phyloP scores from a whole-genome alignment of 306 rosid genomes.

The Corylus avellana region DNA sequence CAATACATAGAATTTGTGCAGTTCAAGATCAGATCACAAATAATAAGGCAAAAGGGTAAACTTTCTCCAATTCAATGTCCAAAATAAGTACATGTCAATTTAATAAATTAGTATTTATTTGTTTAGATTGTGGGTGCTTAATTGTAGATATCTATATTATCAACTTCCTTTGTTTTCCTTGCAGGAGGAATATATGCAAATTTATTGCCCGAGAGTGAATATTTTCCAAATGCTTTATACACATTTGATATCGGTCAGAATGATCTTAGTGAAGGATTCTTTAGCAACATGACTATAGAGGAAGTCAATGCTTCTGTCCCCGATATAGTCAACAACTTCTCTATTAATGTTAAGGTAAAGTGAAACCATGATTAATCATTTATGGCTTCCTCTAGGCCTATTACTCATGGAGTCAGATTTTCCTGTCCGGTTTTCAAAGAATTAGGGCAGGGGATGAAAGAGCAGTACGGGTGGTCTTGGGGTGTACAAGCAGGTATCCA shows the following conservation, averaged over 20 bases:
- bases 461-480: too few relatives aligned
- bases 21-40: not conserved
- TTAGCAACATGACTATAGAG: slow-evolving; percentile 12
- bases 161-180: not conserved
- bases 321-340: slow-evolving; percentile 35
- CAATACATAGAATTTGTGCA: slow-evolving; percentile 21
- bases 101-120: too few relatives aligned
- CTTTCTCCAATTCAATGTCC: too few relatives aligned
- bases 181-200: slow-evolving; percentile 11
- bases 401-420: not conserved
- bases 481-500: too few relatives aligned
- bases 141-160: not conserved
- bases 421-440: too few relatives aligned
- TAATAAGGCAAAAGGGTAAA: slow-evolving; percentile 7
- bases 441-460: too few relatives aligned
- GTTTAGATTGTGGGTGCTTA: too few relatives aligned
- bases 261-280: slow-evolving; percentile 23
- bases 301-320: slow-evolving; percentile 45
- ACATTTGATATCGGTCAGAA: slow-evolving; percentile 40
- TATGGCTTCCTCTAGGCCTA: not conserved
- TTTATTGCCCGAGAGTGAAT: not conserved
- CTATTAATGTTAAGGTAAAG: slow-evolving; percentile 40
- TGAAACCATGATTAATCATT: not conserved
- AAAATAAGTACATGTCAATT: too few relatives aligned
- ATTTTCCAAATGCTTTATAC: slow-evolving; percentile 31